phyloP scores from a whole-genome alignment of 805 yeast species.

The Metschnikowia picachoensis region DNA sequence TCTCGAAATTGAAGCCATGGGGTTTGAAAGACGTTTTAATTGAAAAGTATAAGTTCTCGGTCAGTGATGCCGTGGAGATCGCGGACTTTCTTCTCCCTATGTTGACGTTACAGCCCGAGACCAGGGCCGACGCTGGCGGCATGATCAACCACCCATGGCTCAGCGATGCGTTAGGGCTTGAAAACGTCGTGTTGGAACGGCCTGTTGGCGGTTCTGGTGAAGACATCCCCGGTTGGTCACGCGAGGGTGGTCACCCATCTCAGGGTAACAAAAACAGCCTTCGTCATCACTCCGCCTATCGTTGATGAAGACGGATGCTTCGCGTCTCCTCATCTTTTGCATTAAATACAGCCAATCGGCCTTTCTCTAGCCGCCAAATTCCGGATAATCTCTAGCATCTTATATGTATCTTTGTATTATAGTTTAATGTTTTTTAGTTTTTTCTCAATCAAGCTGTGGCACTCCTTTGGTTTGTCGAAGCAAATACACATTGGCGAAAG shows the following conservation, averaged over 20 bases:
- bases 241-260: conserved; percentile 42
- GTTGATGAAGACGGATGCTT: not conserved
- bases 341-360: conserved; percentile 4
- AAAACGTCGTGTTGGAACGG: conserved; percentile 65
- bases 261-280: conserved; percentile 11
- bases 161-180: conserved; percentile 72
- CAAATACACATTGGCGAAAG: no score
- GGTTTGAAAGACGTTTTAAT: conserved; percentile 44
- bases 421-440: not conserved
- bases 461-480: no score
- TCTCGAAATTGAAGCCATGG: conserved; percentile 50
- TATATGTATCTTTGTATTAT: conserved; percentile 3
- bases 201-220: conserved; percentile 76
- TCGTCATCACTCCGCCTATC: conserved; percentile 11
- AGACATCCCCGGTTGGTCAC: conserved; percentile 89
- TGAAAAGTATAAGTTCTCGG: conserved; percentile 49
- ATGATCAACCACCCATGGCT: conserved; percentile 86
- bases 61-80: conserved; percentile 65
- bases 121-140: conserved; percentile 94
- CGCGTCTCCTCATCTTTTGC: conserved; percentile 1
- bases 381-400: conserved; percentile 6
- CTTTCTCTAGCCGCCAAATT: not conserved
- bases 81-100: conserved; percentile 79
- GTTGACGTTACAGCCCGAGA: conserved; percentile 73
- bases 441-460: not conserved